phyloP scores from a whole-genome alignment of 2,329 filamentous ascomycete genomes.

The Chaetomiaceae sp. region DNA sequence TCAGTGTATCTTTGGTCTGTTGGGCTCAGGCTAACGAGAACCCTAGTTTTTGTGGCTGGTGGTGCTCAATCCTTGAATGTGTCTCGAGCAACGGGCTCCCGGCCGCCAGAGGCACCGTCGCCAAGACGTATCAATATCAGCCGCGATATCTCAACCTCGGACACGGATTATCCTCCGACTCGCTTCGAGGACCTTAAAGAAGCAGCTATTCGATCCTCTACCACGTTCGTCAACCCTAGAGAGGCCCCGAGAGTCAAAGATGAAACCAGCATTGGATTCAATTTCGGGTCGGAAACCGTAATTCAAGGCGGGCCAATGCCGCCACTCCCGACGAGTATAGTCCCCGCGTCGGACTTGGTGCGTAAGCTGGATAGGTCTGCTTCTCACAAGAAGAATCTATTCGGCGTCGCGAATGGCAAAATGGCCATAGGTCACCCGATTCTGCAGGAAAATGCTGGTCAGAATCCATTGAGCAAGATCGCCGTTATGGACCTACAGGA shows the following conservation, averaged over 20 bases:
- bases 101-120: slow-evolving; percentile 39
- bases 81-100: slow-evolving; percentile 28
- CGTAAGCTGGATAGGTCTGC: slow-evolving; percentile 21
- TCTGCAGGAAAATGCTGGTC: slow-evolving; percentile 34
- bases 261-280: slow-evolving; percentile 23
- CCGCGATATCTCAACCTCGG: slow-evolving; percentile 40
- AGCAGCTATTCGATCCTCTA: slow-evolving; percentile 35
- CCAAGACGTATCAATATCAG: slow-evolving; percentile 35
- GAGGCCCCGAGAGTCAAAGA: slow-evolving; percentile 29
- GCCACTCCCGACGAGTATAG: slow-evolving; percentile 34
- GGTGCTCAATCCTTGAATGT: slow-evolving; percentile 35
- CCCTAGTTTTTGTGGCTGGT: slow-evolving; percentile 38
- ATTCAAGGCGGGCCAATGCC: slow-evolving; percentile 41
- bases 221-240: slow-evolving; percentile 35
- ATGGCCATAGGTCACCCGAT: slow-evolving; percentile 49
- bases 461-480: slow-evolving; percentile 43
- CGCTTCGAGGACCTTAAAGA: slow-evolving; percentile 49
- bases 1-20: neutral
- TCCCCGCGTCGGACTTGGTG: slow-evolving; percentile 22
- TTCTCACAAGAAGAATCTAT: slow-evolving; percentile 30
- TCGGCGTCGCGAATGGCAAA: slow-evolving; percentile 32
- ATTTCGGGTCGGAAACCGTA: slow-evolving; percentile 34
- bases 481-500: slow-evolving; percentile 48
- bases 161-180: slow-evolving; percentile 42
- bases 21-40: slow-evolving; percentile 19